Percentiles rank a stretch among this genome's conserved stretches.
These are phyloP conservation scores for Ophiostoma himal-ulmi DNA, from an alignment of 2,329 filamentous ascomycete species.

Conservation along the genomic window DNA sequence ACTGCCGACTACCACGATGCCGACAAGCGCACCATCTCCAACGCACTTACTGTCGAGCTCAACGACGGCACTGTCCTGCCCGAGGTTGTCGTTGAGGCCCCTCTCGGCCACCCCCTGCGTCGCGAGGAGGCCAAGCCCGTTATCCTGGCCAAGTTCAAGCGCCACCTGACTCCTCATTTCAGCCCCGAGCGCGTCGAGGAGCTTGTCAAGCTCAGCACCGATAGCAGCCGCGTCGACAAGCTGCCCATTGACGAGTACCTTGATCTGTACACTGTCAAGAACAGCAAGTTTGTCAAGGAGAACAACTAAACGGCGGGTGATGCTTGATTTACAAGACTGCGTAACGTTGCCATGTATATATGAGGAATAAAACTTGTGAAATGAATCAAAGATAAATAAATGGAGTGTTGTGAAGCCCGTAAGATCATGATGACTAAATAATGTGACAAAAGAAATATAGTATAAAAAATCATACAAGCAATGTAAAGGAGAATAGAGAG, in stretches of 20 bases:
- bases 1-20: slow-evolving; percentile 95
- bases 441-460: neutral
- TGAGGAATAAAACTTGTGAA: neutral
- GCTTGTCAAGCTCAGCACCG: slow-evolving; percentile 72
- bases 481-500: neutral
- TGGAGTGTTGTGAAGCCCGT: neutral
- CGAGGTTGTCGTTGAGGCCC: slow-evolving; percentile 88
- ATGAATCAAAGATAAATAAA: neutral
- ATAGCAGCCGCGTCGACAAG: slow-evolving; percentile 67
- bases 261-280: slow-evolving; percentile 65
- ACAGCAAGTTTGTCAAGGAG: slow-evolving; percentile 50
- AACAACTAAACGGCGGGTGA: slow-evolving; percentile 20
- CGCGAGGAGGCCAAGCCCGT: slow-evolving; percentile 97
- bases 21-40: slow-evolving; percentile 88
- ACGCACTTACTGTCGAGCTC: slow-evolving; percentile 88
- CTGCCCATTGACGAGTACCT: slow-evolving; percentile 91
- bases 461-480: neutral
- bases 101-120: slow-evolving; percentile 82
- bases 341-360: neutral
- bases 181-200: slow-evolving; percentile 69
- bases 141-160: slow-evolving; percentile 92
- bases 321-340: neutral
- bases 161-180: slow-evolving; percentile 82
- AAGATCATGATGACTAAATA: neutral
- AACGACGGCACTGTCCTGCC: slow-evolving; percentile 90